A percentile compares a stretch with the other conserved stretches of the same genome.
Evolutionary conservation across 345 rosid species (phyloP).

Genomic region (Murraya koenigii): DNA sequence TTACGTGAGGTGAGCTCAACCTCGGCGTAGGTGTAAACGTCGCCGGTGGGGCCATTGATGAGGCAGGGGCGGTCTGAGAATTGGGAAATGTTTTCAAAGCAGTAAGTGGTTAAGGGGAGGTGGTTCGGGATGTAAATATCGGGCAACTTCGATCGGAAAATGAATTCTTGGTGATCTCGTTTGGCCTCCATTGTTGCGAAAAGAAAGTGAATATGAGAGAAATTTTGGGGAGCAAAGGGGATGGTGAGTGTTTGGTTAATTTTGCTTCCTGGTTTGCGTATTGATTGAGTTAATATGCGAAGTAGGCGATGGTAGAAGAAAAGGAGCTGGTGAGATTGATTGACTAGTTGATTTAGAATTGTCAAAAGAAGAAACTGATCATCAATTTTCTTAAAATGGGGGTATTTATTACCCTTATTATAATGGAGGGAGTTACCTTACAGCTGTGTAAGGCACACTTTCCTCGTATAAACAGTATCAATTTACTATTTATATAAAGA

Average conservation of each 20-base stretch:
- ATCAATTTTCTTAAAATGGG: too few species aligned
- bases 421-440: too few species aligned
- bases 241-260: slow-evolving; percentile 27
- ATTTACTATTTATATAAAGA: too few species aligned
- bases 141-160: slow-evolving; percentile 62
- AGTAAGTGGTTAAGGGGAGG: slow-evolving; percentile 54
- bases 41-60: slow-evolving; percentile 56
- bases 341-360: background rate
- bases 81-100: slow-evolving; percentile 45
- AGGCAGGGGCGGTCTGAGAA: slow-evolving; percentile 46
- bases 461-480: too few species aligned
- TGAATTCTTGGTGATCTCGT: slow-evolving; percentile 32
- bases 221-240: slow-evolving; percentile 4
- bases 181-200: slow-evolving; percentile 30
- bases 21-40: slow-evolving; percentile 40
- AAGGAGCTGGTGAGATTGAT: slow-evolving; percentile 27
- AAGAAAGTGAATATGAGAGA: too few species aligned
- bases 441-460: too few species aligned
- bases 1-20: slow-evolving; percentile 51
- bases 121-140: slow-evolving; percentile 60
- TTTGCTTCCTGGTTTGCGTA: slow-evolving; percentile 25
- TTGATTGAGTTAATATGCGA: slow-evolving; percentile 35
- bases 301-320: slow-evolving; percentile 35
- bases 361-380: background rate
- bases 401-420: too few species aligned